Conservation (phyloP, 495 filamentous ascomycete genomes). For the Chaetomidium leptoderma region DNA sequence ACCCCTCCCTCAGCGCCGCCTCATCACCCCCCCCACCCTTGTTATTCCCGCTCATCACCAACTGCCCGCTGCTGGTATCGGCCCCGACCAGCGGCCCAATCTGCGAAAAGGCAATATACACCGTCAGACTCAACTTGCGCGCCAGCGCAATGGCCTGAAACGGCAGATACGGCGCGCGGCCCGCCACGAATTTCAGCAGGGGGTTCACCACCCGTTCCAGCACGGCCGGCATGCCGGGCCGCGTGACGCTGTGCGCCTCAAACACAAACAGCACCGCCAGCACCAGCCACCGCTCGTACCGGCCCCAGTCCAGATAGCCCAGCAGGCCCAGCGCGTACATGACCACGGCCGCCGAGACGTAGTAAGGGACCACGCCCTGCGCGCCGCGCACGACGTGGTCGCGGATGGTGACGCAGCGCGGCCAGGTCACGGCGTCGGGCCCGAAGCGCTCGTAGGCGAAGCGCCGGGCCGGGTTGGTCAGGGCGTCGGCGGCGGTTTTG, state of each 20-base stretch:
- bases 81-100: conserved; percentile 59
- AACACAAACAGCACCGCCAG: conserved; percentile 64
- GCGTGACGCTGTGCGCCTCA: conserved; percentile 69
- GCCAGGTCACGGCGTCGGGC: conserved; percentile 57
- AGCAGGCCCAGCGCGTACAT: conserved; percentile 67
- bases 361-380: conserved; percentile 56
- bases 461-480: conserved; percentile 70
- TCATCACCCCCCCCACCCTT: conserved; percentile 35
- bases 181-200: conserved; percentile 45
- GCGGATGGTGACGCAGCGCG: conserved; percentile 61
- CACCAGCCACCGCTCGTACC: conserved; percentile 85
- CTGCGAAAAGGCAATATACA: conserved; percentile 89
- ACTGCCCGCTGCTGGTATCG: conserved; percentile 29
- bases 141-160: conserved; percentile 81
- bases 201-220: conserved; percentile 60
- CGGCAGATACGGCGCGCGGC: conserved; percentile 63
- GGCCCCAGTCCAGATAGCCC: conserved; percentile 79
- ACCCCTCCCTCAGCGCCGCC: conserved; percentile 39
- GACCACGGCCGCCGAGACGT: conserved; percentile 55
- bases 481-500: conserved; percentile 76
- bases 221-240: conserved; percentile 55
- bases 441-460: conserved; percentile 96
- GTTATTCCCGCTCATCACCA: conserved; percentile 16
- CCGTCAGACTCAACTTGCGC: conserved; percentile 68
- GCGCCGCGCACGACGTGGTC: conserved; percentile 70